Conservation (phyloP, 176 grass and related monocot species). For the Carex myosuroides region DNA sequence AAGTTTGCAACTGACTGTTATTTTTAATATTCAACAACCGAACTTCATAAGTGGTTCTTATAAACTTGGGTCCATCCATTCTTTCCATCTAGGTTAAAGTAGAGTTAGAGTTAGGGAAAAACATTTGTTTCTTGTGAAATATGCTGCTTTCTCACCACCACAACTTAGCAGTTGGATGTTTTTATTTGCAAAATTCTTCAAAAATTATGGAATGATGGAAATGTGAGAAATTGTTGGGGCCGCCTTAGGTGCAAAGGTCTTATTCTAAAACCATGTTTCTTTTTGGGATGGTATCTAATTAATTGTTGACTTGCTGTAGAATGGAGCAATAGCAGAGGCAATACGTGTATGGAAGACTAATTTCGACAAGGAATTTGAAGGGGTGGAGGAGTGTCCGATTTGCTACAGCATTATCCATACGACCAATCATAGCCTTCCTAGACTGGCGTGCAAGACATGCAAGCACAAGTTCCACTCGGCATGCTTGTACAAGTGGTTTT, state of each 20-base stretch:
- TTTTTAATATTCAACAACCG: background rate
- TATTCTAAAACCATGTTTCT: background rate
- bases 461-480: conserved; percentile 91
- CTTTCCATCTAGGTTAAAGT: background rate
- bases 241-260: background rate
- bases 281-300: background rate
- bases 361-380: conserved; percentile 95
- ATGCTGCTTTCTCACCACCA: background rate
- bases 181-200: background rate
- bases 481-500: conserved; percentile 98
- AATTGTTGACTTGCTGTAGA: conserved; percentile 29
- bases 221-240: background rate
- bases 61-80: background rate
- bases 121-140: background rate
- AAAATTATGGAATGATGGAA: background rate
- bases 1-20: background rate
- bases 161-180: background rate
- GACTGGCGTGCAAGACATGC: conserved; percentile 91
- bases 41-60: background rate
- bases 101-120: background rate
- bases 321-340: conserved; percentile 81
- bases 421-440: conserved; percentile 78
- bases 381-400: conserved; percentile 91
- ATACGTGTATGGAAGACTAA: conserved; percentile 82
- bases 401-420: conserved; percentile 95